Evolutionary conservation across 1,284 basidiomycete genomes (phyloP).

Genomic region (Agroathelia rolfsii): DNA sequence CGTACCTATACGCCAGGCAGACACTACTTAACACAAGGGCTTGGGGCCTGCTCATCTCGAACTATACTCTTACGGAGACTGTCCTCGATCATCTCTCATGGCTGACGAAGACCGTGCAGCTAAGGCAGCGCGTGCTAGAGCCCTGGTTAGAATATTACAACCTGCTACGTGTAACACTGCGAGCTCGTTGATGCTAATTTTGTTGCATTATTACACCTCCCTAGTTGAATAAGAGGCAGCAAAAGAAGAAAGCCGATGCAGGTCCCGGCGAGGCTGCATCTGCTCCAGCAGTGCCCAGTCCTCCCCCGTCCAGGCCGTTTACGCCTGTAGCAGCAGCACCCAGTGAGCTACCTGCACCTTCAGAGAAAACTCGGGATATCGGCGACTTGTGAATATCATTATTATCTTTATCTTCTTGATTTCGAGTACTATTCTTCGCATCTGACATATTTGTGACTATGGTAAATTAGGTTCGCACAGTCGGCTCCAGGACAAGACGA

Average conservation of each 20-base stretch:
- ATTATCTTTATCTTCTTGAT: slow-evolving; percentile 1
- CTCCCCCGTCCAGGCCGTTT: slow-evolving; percentile 39
- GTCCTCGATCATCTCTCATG: slow-evolving; percentile 20
- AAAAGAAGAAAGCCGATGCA: slow-evolving; percentile 52
- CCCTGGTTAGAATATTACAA: slow-evolving; percentile 55
- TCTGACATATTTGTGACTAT: slow-evolving; percentile 1
- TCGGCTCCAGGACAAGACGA: slow-evolving; percentile 30
- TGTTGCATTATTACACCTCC: slow-evolving; percentile 10
- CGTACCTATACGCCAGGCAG: too few relatives aligned
- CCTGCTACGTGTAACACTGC: too few relatives aligned
- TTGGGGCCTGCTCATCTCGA: too few relatives aligned
- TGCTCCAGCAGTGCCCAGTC: slow-evolving; percentile 29
- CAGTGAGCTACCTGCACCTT: slow-evolving; percentile 20
- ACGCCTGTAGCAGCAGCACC: slow-evolving; percentile 32
- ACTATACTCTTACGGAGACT: too few relatives aligned
- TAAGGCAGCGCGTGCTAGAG: slow-evolving; percentile 71
- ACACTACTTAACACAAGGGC: too few relatives aligned
- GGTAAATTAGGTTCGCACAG: slow-evolving; percentile 31
- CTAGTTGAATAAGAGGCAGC: slow-evolving; percentile 64
- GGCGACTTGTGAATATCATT: slow-evolving; percentile 43
- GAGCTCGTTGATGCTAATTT: too few relatives aligned
- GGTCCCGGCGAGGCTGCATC: slow-evolving; percentile 22
- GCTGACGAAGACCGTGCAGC: slow-evolving; percentile 69
- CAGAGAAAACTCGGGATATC: slow-evolving; percentile 34
- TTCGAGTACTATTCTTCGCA: neutral